Evolutionary conservation across 805 yeast species (phyloP), one percentile per base, ranked within the genome.

Genomic region (Yueomyces sinensis): DNA sequence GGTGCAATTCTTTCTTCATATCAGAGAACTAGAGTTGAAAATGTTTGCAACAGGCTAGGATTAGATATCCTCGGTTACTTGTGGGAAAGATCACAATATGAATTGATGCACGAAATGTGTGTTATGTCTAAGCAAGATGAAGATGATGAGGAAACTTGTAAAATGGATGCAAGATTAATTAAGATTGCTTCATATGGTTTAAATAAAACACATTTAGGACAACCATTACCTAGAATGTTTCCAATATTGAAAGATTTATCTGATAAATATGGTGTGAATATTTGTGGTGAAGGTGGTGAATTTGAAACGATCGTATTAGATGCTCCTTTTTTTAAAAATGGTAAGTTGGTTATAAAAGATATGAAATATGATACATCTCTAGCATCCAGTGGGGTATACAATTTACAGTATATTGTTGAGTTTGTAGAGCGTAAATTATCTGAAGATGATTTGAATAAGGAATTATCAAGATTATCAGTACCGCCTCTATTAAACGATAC

Each of bases 281-380:
- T 91, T 0, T 91, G 98, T 61, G 99, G 99, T 13, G 99, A 91
- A 62, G 99, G 99, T 24, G 99, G 99, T 1, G 99, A 91, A 56
- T 91, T 84, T 56, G 99, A 91, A 54, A 79, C 95, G 0, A 61
- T 89, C 44, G 97, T 89, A 3, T 62, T 91, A 20, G 95, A 91
- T 55, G 83, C 93, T 1, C 94, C 95, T 0, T 77, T 83, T 40
- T 91, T 89, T 59, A 60, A 59, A 23, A 62, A 69, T 31, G 74
- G 72, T 27, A 59, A 53, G 34, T 52, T 78, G 30, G 59, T 56
- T 7, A 56, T 80, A 14, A 52, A 45, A 1, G 59, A 65, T 2
- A 52, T 68, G 1, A 57, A 71, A 1, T 52, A 64, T 15, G 75
- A 68, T 40, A 59, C 76, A 1, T 40, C 42, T 13, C 46, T 43